A percentile compares a stretch with the other conserved stretches of the same genome.
Conservation (phyloP, 148 eudicot genomes). For the Fagopyrum tataricum region DNA sequence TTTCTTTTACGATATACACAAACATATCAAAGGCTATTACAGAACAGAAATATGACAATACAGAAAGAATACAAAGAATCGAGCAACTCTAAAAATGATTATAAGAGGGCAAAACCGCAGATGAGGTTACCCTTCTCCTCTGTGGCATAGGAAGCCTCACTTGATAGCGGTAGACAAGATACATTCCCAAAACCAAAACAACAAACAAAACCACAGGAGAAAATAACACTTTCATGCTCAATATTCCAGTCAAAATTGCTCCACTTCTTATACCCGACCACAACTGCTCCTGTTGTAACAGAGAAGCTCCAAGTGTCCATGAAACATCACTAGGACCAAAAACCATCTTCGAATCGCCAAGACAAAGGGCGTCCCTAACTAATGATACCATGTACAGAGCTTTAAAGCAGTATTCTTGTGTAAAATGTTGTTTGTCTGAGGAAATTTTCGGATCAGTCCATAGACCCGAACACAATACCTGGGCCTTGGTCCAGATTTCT, state of each 20-base stretch:
- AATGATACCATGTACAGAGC: not conserved
- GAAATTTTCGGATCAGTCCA: not conserved
- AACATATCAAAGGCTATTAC: no score
- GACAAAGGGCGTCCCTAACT: not conserved
- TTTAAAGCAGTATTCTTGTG: not conserved
- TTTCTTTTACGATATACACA: no score
- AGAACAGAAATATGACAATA: no score
- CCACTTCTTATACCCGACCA: not conserved
- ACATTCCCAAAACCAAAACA: not conserved
- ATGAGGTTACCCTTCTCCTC: not conserved
- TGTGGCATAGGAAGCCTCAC: slow-evolving; percentile 7
- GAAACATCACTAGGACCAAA: not conserved
- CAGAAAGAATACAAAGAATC: slow-evolving; percentile 8
- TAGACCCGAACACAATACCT: not conserved
- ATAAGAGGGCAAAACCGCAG: not conserved
- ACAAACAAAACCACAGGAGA: not conserved
- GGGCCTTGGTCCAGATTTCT: slow-evolving; percentile 48
- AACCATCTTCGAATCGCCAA: not conserved
- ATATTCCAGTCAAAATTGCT: not conserved
- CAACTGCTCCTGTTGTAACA: not conserved
- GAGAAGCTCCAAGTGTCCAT: not conserved
- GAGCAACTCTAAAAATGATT: not conserved
- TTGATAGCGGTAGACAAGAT: not conserved
- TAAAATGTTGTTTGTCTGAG: not conserved
- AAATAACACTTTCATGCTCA: not conserved